These are phyloP conservation scores for Coffea canephora DNA, from an alignment of 257 asterid species.

Conservation along the genomic window DNA sequence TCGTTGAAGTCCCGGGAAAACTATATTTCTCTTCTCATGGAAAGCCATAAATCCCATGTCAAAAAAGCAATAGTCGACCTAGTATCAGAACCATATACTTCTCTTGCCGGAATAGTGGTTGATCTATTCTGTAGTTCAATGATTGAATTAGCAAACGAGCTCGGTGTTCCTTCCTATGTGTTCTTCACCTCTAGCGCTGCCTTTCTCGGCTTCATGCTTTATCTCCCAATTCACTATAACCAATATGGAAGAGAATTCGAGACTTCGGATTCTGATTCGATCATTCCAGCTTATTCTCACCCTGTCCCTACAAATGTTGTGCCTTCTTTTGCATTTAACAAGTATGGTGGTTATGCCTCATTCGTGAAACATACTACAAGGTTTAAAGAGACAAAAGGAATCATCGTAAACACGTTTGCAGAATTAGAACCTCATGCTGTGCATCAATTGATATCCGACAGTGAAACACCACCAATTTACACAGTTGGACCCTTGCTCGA, in stretches of 20 bases:
- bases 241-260: neutral
- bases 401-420: neutral
- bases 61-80: neutral
- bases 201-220: slow-evolving; percentile 13
- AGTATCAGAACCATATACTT: neutral
- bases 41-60: slow-evolving; percentile 6
- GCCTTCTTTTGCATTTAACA: slow-evolving; percentile 8
- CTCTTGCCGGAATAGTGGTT: slow-evolving; percentile 11
- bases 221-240: slow-evolving; percentile 10
- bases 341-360: slow-evolving; percentile 5
- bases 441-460: neutral
- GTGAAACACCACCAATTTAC: neutral
- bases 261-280: slow-evolving; percentile 4
- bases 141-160: slow-evolving; percentile 17
- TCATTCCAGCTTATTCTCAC: neutral
- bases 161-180: neutral
- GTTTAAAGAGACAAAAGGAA: slow-evolving; percentile 6
- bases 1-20: neutral
- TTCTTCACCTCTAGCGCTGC: slow-evolving; percentile 13
- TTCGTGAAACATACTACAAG: neutral
- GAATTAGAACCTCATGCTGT: slow-evolving; percentile 8
- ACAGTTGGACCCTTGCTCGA: slow-evolving; percentile 6
- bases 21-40: neutral
- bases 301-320: neutral
- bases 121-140: slow-evolving; percentile 7